Evolutionary conservation across 345 rosid species (phyloP).

Genomic region (Sonneratia caseolaris): DNA sequence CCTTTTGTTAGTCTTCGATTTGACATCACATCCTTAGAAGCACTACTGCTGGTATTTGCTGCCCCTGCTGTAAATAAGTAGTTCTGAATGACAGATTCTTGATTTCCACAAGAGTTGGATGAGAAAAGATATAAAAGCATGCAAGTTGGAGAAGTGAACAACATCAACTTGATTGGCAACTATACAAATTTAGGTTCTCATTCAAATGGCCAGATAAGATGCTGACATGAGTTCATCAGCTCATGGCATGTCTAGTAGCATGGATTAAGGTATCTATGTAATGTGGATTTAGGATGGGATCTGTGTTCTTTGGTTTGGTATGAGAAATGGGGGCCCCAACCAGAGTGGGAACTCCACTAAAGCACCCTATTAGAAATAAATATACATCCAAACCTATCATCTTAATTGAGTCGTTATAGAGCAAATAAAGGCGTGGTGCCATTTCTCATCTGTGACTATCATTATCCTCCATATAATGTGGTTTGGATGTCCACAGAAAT

Average conservation of each 20-base stretch:
- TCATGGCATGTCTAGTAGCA: neutral
- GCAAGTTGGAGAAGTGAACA: neutral
- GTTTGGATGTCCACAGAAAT: too few species aligned
- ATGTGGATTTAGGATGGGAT: neutral
- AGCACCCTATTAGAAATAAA: neutral
- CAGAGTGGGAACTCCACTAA: neutral
- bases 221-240: neutral
- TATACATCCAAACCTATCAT: neutral
- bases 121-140: neutral
- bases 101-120: neutral
- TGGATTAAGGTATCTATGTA: neutral
- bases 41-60: constrained; percentile 11
- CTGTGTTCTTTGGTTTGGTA: neutral
- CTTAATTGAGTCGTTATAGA: too few species aligned
- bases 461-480: too few species aligned
- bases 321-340: neutral
- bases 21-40: constrained; percentile 15
- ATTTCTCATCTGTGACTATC: too few species aligned
- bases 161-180: constrained; percentile 4
- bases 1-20: constrained; percentile 1
- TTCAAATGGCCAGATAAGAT: neutral
- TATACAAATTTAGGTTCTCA: neutral
- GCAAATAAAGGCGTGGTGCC: too few species aligned
- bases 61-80: constrained; percentile 9
- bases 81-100: neutral